Conservation (phyloP, 1,284 basidiomycete species). For the Fomitiporia mediterranea region DNA sequence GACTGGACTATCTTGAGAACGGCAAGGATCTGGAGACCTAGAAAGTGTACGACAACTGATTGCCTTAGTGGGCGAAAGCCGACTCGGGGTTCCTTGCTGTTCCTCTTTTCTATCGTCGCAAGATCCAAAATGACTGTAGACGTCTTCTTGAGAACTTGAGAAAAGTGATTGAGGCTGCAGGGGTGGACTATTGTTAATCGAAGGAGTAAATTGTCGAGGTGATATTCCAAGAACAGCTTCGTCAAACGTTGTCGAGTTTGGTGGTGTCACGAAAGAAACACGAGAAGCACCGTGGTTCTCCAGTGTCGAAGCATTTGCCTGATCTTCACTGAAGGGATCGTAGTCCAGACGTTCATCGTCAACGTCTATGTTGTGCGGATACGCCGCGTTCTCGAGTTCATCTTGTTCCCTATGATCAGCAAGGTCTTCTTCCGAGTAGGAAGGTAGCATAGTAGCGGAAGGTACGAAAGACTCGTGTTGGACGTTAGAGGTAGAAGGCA, state of each 20-base stretch:
- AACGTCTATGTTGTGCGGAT: background rate
- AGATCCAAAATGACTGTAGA: background rate
- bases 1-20: background rate
- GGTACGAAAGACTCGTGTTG: background rate
- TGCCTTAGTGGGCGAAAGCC: no score
- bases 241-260: background rate
- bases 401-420: background rate
- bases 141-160: background rate
- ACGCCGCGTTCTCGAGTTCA: background rate
- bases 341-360: background rate
- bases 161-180: background rate
- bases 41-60: background rate
- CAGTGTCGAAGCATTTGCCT: no score
- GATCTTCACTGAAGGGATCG: no score
- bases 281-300: no score
- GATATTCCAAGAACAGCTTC: background rate
- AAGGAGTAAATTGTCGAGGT: background rate
- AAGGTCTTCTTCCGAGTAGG: slow-evolving; percentile 1
- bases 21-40: background rate
- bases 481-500: background rate
- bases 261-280: background rate
- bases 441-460: slow-evolving; percentile 1
- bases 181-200: background rate
- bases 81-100: no score
- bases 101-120: no score